These are phyloP conservation scores for Acacia crassicarpa DNA, from an alignment of 306 rosid genomes.

Conservation along the genomic window DNA sequence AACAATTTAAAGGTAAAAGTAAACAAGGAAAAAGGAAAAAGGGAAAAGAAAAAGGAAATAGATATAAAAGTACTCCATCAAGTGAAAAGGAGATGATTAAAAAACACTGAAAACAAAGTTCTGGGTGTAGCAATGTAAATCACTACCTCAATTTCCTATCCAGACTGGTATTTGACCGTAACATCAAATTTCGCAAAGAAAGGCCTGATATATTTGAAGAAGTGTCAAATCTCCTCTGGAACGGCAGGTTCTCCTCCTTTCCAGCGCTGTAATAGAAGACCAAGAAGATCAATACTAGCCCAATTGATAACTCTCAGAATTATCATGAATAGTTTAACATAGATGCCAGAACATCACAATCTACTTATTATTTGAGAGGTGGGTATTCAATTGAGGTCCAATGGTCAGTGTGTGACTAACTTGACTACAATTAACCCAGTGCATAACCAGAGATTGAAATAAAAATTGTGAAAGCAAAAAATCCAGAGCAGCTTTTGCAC, in stretches of 20 bases:
- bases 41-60: background rate
- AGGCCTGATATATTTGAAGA: slow-evolving; percentile 67
- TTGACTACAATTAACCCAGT: slow-evolving; percentile 3
- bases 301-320: background rate
- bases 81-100: slow-evolving; percentile 17
- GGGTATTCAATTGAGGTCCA: background rate
- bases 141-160: slow-evolving; percentile 77
- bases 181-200: slow-evolving; percentile 76
- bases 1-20: slow-evolving; percentile 13
- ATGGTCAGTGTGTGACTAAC: background rate
- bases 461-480: slow-evolving; percentile 23
- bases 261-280: slow-evolving; percentile 54
- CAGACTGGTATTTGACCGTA: slow-evolving; percentile 59
- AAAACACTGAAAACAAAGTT: slow-evolving; percentile 1
- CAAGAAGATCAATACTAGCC: slow-evolving; percentile 30
- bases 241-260: slow-evolving; percentile 70
- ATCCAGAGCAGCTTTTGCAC: slow-evolving; percentile 34
- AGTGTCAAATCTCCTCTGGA: slow-evolving; percentile 68
- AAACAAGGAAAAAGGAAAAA: background rate
- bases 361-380: background rate
- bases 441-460: slow-evolving; percentile 18
- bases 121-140: slow-evolving; percentile 11
- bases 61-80: background rate
- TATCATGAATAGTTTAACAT: background rate
- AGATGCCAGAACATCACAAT: background rate